Conservation (phyloP, 768 basidiomycete genomes). For the Boletus tylopilopsis region DNA sequence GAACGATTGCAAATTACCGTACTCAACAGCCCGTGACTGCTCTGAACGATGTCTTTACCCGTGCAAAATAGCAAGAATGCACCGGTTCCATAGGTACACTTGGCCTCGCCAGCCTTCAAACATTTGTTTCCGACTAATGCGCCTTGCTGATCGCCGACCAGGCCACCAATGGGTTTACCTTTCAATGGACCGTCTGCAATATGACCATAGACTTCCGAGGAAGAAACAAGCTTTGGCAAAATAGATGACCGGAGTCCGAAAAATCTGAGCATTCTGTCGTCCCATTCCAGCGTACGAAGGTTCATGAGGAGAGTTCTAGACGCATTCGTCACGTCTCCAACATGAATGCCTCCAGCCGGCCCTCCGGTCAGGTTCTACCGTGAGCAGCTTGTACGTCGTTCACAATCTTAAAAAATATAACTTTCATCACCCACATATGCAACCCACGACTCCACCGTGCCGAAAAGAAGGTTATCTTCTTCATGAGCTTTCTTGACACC, state of each 20-base stretch:
- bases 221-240: slow-evolving; percentile 84
- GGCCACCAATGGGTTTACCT: slow-evolving; percentile 84
- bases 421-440: slow-evolving; percentile 58
- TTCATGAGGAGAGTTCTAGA: slow-evolving; percentile 94
- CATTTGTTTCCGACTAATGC: slow-evolving; percentile 97
- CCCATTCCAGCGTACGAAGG: slow-evolving; percentile 78
- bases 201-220: slow-evolving; percentile 88
- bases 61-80: slow-evolving; percentile 97
- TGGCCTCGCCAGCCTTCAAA: slow-evolving; percentile 84
- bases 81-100: slow-evolving; percentile 98
- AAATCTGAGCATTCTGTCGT: slow-evolving; percentile 76
- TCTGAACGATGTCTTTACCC: slow-evolving; percentile 80
- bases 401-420: slow-evolving; percentile 10
- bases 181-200: slow-evolving; percentile 62
- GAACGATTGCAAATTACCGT: slow-evolving; percentile 51
- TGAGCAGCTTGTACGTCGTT: slow-evolving; percentile 1
- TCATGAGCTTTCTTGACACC: slow-evolving; percentile 78
- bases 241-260: slow-evolving; percentile 76
- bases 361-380: slow-evolving; percentile 81
- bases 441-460: slow-evolving; percentile 97
- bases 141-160: slow-evolving; percentile 98
- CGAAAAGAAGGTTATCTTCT: slow-evolving; percentile 79
- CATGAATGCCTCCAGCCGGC: slow-evolving; percentile 63
- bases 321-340: slow-evolving; percentile 93
- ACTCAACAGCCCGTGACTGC: slow-evolving; percentile 81